Conservation (phyloP, 139 green algal species). For the Chlamydomonas eustigma region DNA sequence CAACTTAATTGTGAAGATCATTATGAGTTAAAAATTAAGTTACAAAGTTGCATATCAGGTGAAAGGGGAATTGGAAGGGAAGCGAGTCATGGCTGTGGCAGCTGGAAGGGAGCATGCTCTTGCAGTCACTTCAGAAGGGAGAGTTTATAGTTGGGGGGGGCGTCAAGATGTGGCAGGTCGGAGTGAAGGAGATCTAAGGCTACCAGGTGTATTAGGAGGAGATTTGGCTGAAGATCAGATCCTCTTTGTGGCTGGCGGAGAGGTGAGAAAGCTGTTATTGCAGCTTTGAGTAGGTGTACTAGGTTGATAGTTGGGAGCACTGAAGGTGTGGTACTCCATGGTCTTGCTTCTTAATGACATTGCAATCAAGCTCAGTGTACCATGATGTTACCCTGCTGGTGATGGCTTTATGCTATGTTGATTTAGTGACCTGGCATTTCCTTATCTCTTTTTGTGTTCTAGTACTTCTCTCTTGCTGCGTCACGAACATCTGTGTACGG, state of each 20-base stretch:
- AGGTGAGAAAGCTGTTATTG: too few species aligned
- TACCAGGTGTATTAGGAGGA: constrained; percentile 9
- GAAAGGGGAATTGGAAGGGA: constrained; percentile 15
- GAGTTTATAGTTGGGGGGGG: constrained; percentile 12
- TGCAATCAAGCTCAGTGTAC: too few species aligned
- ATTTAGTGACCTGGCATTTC: too few species aligned
- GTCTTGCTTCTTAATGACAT: too few species aligned
- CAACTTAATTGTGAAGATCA: too few species aligned
- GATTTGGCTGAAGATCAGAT: constrained; percentile 27
- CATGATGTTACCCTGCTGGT: too few species aligned
- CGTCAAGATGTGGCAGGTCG: neutral
- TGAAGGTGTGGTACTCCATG: too few species aligned
- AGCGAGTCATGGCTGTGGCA: constrained; percentile 37
- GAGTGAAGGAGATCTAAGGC: neutral
- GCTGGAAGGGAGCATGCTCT: constrained; percentile 50
- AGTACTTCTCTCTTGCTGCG: constrained; percentile 57
- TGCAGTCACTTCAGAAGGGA: constrained; percentile 34
- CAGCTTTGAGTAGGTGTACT: too few species aligned
- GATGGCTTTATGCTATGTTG: too few species aligned
- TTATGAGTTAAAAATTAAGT: too few species aligned
- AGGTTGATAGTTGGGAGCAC: too few species aligned
- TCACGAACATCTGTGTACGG: constrained; percentile 30
- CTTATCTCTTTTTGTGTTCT: neutral
- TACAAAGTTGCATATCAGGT: too few species aligned
- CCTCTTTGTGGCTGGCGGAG: constrained; percentile 35